Base-by-base conservation (phyloP, 2,329 filamentous ascomycete genomes). In the Periglandula ipomoeae region DNA sequence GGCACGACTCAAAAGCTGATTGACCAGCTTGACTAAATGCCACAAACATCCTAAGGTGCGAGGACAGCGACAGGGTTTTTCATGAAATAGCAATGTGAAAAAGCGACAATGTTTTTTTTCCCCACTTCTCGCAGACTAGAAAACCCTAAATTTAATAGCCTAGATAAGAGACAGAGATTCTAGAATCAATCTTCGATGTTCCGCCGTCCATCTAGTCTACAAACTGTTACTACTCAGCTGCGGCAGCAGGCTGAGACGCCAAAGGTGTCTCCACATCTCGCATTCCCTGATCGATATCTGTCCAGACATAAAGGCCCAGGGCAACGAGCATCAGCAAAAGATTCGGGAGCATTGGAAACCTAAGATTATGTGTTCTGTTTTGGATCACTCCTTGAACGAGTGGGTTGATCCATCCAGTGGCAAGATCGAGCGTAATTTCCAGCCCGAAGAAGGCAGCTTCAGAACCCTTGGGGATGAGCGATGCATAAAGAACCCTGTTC, bases 291-390 rank as follows among this genome's bases (percentile, higher is more conserved):
- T 54, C 50, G 32, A 56, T 27, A 43, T 56, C 54, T 9, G 52
- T 54, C 54, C 52, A 56, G 1, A 47, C 11, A 26, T 56, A 56
- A 24, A 56, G 20, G 5, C 22, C 47, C 15, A 47, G n/a, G 5
- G 52, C 54, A 17, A 44, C 42, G 5, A 54, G 35, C 49, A 54
- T 54, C 8, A 54, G 51, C n/a, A 56, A 24, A 6, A 56, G 44
- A 43, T 56, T 53, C 15, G 54, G 54, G 30, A 56, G 44, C 54
- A 56, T 56, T 17, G 54, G 54, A 43, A 56, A 56, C 0, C 54
- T 48, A 27, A 56, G 30, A 26, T 56, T 56, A n/a, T 56, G 54
- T 22, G 52, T 56, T 11, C 38, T 45, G 23, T 56, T 44, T 37
- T 56, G 54, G 6, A 56, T 56, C 3, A 42, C 50, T 0, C 52